Evolutionary conservation across 768 basidiomycete genomes (phyloP).

Genomic region (Mycena indigotica): DNA sequence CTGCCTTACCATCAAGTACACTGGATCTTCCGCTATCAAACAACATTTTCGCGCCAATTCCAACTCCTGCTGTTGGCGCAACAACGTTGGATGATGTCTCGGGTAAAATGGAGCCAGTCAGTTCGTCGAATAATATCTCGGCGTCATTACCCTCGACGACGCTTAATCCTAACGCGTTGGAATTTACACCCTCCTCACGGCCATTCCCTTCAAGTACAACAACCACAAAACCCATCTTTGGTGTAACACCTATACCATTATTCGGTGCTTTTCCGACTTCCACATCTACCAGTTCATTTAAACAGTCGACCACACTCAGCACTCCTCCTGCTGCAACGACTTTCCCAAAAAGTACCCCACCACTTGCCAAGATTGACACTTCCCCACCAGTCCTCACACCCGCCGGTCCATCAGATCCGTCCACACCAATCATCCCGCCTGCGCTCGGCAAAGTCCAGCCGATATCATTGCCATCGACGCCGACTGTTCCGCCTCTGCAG

Average conservation of each 20-base stretch:
- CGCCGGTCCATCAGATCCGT: slow-evolving; percentile 13
- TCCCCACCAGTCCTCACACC: slow-evolving; percentile 6
- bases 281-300: slow-evolving; percentile 13
- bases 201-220: neutral
- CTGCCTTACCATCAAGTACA: slow-evolving; percentile 20
- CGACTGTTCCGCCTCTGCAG: slow-evolving; percentile 26
- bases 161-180: slow-evolving; percentile 21
- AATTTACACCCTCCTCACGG: slow-evolving; percentile 11
- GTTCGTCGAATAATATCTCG: slow-evolving; percentile 6
- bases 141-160: slow-evolving; percentile 3
- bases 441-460: slow-evolving; percentile 41
- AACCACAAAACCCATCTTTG: slow-evolving; percentile 18
- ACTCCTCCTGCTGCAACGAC: slow-evolving; percentile 23
- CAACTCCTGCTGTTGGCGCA: neutral
- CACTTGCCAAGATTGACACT: slow-evolving; percentile 39
- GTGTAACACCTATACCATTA: slow-evolving; percentile 18
- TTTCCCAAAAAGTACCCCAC: slow-evolving; percentile 27
- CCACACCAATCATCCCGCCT: slow-evolving; percentile 39
- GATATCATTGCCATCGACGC: slow-evolving; percentile 52
- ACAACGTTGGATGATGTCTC: slow-evolving; percentile 5
- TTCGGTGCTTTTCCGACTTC: slow-evolving; percentile 22
- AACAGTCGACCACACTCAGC: slow-evolving; percentile 25
- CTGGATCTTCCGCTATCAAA: slow-evolving; percentile 2
- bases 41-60: slow-evolving; percentile 18
- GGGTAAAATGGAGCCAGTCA: no score